These are phyloP conservation scores for Eucalyptus pumila DNA, from an alignment of 345 rosid species.

Conservation along the genomic window DNA sequence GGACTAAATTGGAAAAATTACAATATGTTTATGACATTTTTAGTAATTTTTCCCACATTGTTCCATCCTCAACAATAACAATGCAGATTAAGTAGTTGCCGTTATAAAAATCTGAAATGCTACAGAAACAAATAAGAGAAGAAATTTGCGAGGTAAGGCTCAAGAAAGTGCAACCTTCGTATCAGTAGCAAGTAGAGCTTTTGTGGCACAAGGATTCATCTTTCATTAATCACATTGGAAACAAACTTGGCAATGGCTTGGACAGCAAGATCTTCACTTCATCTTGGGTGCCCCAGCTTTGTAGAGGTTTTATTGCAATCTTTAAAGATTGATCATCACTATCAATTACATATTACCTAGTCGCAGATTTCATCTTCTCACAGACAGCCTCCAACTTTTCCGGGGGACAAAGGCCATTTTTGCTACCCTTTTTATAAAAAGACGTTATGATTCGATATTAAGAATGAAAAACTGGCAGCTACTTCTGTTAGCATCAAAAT, in stretches of 20 bases:
- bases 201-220: neutral
- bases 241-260: slow-evolving; percentile 37
- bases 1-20: too few relatives aligned
- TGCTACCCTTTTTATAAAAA: slow-evolving; percentile 35
- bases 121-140: neutral
- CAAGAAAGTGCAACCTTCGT: neutral
- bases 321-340: slow-evolving; percentile 87
- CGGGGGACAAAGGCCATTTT: slow-evolving; percentile 62
- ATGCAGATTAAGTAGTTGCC: neutral
- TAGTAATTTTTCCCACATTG: neutral
- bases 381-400: slow-evolving; percentile 56
- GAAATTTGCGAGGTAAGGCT: neutral
- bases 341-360: slow-evolving; percentile 46
- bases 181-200: neutral
- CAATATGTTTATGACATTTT: too few relatives aligned
- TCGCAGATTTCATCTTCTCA: slow-evolving; percentile 43
- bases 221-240: slow-evolving; percentile 14
- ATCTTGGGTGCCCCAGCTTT: slow-evolving; percentile 41
- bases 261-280: slow-evolving; percentile 46
- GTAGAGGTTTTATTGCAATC: slow-evolving; percentile 55
- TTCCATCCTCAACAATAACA: neutral
- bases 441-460: neutral
- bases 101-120: neutral
- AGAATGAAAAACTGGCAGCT: neutral
- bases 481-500: neutral